A percentile compares a stretch with the other conserved stretches of the same genome.
Evolutionary conservation across 2,329 filamentous ascomycete genomes (phyloP).

Genomic region (Orbilia quercus): DNA sequence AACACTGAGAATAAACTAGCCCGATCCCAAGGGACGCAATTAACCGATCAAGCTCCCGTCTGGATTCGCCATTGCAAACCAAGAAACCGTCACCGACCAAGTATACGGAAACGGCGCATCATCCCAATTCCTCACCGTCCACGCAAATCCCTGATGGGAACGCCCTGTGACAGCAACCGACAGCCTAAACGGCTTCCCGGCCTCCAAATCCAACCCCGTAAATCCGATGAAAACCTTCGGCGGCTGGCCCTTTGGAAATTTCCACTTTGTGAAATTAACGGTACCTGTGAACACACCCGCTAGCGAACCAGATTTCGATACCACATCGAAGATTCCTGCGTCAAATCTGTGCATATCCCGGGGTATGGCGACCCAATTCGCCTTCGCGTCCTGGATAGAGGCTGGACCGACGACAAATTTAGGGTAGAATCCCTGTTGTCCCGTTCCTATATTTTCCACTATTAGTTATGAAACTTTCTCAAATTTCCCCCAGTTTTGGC

Average conservation of each 20-base stretch:
- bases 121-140: constrained; percentile 43
- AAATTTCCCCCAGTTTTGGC: too few species aligned
- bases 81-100: constrained; percentile 28
- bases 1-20: too few species aligned
- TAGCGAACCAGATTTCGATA: not conserved
- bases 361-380: constrained; percentile 31
- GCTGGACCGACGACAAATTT: constrained; percentile 4
- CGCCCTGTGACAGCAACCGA: constrained; percentile 29
- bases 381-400: constrained; percentile 12
- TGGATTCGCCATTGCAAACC: constrained; percentile 30
- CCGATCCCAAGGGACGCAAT: too few species aligned
- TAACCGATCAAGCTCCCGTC: not conserved
- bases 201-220: constrained; percentile 23
- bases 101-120: not conserved
- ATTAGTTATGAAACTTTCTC: not conserved
- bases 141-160: constrained; percentile 45
- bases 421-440: constrained; percentile 39
- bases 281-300: constrained; percentile 5
- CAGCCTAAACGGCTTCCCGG: constrained; percentile 18
- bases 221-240: constrained; percentile 41
- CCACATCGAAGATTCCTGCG: constrained; percentile 32
- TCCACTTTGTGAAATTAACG: constrained; percentile 44
- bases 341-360: constrained; percentile 42
- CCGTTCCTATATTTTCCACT: not conserved
- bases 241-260: constrained; percentile 40